A percentile compares a stretch with the other conserved stretches of the same genome.
Conservation (phyloP, 192 early-diverging fungal species). For the Helicostylum pulchrum region DNA sequence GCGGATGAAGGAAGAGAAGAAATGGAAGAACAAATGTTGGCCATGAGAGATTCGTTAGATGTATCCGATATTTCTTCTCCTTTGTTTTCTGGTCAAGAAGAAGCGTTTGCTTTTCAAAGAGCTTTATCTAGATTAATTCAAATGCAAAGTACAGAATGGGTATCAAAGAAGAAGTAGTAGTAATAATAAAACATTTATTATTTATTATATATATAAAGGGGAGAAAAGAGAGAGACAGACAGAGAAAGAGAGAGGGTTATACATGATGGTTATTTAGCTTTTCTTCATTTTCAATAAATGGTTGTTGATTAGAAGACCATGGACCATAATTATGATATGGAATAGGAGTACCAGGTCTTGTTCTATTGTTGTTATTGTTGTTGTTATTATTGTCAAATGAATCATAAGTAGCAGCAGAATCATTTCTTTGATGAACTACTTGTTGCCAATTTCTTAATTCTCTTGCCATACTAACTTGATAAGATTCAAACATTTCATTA, state of each 20-base stretch:
- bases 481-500: background rate
- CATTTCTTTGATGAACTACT: conserved; percentile 14
- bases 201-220: too few relatives aligned
- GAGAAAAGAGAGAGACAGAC: too few relatives aligned
- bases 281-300: background rate
- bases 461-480: background rate
- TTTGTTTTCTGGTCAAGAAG: conserved; percentile 84
- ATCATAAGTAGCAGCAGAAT: conserved; percentile 9
- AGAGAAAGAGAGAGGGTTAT: background rate
- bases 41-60: conserved; percentile 61
- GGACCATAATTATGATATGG: background rate
- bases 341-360: background rate
- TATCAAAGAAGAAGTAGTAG: conserved; percentile 20
- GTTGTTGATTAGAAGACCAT: background rate
- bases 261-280: background rate
- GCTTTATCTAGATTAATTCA: conserved; percentile 88
- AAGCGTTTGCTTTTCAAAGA: conserved; percentile 93
- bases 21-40: conserved; percentile 42
- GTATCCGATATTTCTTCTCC: conserved; percentile 50
- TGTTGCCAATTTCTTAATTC: conserved; percentile 16
- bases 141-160: conserved; percentile 85
- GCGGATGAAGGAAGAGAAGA: conserved; percentile 53
- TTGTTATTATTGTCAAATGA: conserved; percentile 7
- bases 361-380: conserved; percentile 1
- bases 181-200: too few relatives aligned